Base-by-base conservation (phyloP, 164 flowering plant species). In the Nelumbo lutea region DNA sequence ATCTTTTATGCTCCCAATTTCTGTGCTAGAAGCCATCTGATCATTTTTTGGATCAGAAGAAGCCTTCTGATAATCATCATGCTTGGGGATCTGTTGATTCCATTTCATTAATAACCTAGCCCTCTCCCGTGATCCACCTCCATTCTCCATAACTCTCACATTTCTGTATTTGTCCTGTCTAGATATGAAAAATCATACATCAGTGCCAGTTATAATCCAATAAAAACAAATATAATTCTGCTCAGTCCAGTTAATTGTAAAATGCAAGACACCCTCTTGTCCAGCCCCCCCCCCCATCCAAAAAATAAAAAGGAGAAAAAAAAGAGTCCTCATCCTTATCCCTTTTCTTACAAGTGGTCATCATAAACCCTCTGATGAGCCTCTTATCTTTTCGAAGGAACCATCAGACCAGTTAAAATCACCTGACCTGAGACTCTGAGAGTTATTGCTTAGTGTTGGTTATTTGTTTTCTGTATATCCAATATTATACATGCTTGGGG, bases 131-230 rank as follows among this genome's bases (percentile, higher is more conserved):
- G 97, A 87, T 2, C 94, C 92, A 82, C 85, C 88, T 68, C 97
- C 97, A 86, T 90, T 90, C 58, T 90, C 85, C 79, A 89, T 91
- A 67, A 93, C 97, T 74, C 88, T 85, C 93, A 93, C 85, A 73
- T 93, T 93, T 82, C 98, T 85, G 97, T 97, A 94, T 73, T 94
- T 94, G 79, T 94, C 98, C 98, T 83, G 70, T 41, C 41, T 48
- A 65, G 53, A 58, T 50, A 51, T 42, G 55, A 2, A 47, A 13
- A 9, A 9, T 8, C 53, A 6, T 2, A 50, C 8, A 50, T 50
- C 53, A 50, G 53, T 50, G 11, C 11, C 27, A 50, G 53, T 50
- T 6, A 6, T 9, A 50, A 9, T 50, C 0, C 8, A 50, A 13
- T 9, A 50, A 50, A 6, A 13, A 50, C 8, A 50, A 8, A 8